phyloP scores from a whole-genome alignment of 768 basidiomycete species.

The Boletus pseudo-olivaceus region DNA sequence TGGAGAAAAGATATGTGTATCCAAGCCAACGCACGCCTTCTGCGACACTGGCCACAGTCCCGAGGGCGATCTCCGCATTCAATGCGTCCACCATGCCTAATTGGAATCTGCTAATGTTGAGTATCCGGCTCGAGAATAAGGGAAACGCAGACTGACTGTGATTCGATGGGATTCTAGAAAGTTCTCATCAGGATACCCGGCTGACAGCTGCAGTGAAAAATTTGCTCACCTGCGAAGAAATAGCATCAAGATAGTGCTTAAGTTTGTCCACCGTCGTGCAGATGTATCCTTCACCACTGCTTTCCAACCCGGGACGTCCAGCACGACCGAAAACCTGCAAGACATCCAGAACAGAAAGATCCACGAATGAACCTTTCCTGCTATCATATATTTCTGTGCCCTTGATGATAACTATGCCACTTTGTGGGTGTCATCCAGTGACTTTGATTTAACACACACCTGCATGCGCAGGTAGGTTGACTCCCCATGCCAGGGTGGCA shows the following conservation, averaged over 20 bases:
- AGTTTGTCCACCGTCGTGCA: slow-evolving; percentile 94
- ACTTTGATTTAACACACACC: slow-evolving; percentile 43
- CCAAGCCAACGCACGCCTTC: slow-evolving; percentile 95
- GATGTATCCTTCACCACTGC: slow-evolving; percentile 94
- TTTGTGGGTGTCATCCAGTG: slow-evolving; percentile 8
- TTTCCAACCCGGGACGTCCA: slow-evolving; percentile 82
- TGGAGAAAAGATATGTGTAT: slow-evolving; percentile 94
- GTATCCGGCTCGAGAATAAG: background rate
- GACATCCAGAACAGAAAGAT: slow-evolving; percentile 92
- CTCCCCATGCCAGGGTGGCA: slow-evolving; percentile 98
- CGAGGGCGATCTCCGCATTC: slow-evolving; percentile 93
- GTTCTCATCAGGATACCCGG: background rate
- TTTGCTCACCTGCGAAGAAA: slow-evolving; percentile 72
- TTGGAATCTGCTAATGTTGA: slow-evolving; percentile 52
- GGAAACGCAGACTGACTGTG: slow-evolving; percentile 55
- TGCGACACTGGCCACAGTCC: slow-evolving; percentile 81
- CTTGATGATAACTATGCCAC: slow-evolving; percentile 78
- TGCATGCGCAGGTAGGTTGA: slow-evolving; percentile 97
- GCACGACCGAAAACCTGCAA: slow-evolving; percentile 97
- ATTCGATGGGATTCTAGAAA: slow-evolving; percentile 87
- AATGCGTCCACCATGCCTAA: slow-evolving; percentile 85
- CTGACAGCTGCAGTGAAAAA: background rate
- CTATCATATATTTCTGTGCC: slow-evolving; percentile 97
- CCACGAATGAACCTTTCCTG: slow-evolving; percentile 82
- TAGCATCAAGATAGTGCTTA: slow-evolving; percentile 81